phyloP scores from a whole-genome alignment of 2,329 filamentous ascomycete genomes.

The Penicillium paneum region DNA sequence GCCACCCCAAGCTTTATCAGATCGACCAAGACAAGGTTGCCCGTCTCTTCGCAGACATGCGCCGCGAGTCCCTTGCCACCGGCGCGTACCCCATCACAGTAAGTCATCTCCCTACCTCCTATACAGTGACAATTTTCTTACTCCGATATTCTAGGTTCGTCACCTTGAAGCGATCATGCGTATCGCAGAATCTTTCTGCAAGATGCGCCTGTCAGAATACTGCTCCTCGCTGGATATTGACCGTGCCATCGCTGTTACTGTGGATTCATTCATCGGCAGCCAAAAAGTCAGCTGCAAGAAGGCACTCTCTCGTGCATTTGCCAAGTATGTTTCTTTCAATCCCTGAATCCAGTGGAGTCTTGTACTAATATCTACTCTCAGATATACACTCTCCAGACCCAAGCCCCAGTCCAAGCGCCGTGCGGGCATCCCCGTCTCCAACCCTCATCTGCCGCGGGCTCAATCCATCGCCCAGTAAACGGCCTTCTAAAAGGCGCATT shows the following conservation, averaged over 20 bases:
- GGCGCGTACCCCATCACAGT: conserved; percentile 98
- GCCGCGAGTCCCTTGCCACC: conserved; percentile 84
- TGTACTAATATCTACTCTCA: conserved; percentile 16
- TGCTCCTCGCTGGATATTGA: conserved; percentile 88
- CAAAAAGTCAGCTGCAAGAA: conserved; percentile 99
- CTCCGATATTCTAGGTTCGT: conserved; percentile 63
- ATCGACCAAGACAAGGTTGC: conserved; percentile 98
- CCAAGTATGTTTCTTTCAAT: conserved; percentile 70
- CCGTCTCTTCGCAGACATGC: conserved; percentile 91
- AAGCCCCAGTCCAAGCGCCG: conserved; percentile 41
- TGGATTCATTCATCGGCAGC: conserved; percentile 91
- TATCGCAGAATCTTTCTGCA: conserved; percentile 89
- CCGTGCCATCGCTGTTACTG: conserved; percentile 91
- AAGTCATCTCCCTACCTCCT: conserved; percentile 41
- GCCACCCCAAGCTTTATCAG: conserved; percentile 88
- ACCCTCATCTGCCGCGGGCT: conserved; percentile 27
- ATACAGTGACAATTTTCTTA: conserved; percentile 2
- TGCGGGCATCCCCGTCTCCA: conserved; percentile 35
- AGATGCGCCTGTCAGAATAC: conserved; percentile 97
- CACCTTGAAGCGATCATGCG: conserved; percentile 97
- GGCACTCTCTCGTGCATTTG: conserved; percentile 87
- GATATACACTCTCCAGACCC: conserved; percentile 41
- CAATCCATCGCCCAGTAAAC: conserved; percentile 15
- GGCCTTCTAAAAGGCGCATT: not conserved
- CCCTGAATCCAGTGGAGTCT: not conserved